Evolutionary conservation across 306 rosid genomes (phyloP), one percentile per base, ranked within the genome.

Genomic region (Albizia julibrissin): DNA sequence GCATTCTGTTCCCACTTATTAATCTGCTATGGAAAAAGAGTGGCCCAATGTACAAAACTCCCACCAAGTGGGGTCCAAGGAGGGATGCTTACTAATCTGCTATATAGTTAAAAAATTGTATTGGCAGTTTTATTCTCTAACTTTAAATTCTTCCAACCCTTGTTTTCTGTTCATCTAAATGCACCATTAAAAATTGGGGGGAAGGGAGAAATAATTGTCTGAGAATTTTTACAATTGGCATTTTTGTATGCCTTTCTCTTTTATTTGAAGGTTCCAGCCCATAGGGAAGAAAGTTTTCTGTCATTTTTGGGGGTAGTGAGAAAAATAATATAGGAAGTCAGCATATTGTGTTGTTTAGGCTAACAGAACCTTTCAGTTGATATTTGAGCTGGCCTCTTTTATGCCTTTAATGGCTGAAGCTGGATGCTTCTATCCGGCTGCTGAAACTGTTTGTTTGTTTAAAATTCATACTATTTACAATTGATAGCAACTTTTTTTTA

Each of bases 341-440:
- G 18, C 33, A 37, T 61, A 59, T 58, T 43, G 37, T 74, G 62
- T 66, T 68, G 50, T 75, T 49, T 34, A 31, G 72, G 49, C n/a
- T 34, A 59, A 14, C 39, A 58, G 31, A 69, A 82, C 72, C 81
- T 54, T 79, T 79, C 42, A 33, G 65, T 56, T 79, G 58, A 69
- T 67, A 74, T 79, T 54, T 70, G 77, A 34, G 29, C 14, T 67
- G 74, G 62, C 75, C 49, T 75, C 74, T 59, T 59, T 72, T 33
- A 64, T 54, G 31, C 59, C 70, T 58, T 84, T n/a, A 37, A 70
- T 86, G 54, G 47, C 39, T 76, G 81, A 69, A 85, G 64, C 83
- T 62, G 79, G 81, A 85, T 56, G 84, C 84, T 83, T 85, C 91
- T 88, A 15, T 22, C 80, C 68, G 91, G 92, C 68, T 71, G 72